Base-by-base conservation (phyloP, 1,139 yeast genomes). In the Blastobotrys indianensis region DNA sequence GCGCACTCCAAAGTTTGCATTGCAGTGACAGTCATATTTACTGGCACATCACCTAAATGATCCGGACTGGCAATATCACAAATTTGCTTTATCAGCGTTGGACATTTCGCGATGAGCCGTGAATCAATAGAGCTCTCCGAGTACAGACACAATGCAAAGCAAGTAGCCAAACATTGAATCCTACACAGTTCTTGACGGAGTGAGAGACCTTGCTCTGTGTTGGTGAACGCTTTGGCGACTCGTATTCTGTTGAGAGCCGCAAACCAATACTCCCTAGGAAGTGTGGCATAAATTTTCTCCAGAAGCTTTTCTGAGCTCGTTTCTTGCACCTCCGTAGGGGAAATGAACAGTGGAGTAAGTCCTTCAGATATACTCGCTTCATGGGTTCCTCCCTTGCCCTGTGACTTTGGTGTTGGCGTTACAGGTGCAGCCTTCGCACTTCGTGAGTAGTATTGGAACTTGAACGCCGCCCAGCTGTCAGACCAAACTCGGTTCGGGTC, bases 21-120 rank as follows among this genome's bases (percentile, higher is more conserved):
- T 0, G 92, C 86, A 44, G 81, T 75, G 40, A 75, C 67, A 45
- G 79, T 73, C 2, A 85, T 72, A 1, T 72, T 76, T 13, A 59
- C 60, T 2, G 63, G 60, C 4, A 86, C 74, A 2, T 2, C 37
- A 3, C 77, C 72, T 1, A 61, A 50, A 33, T 73, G 74, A 34
- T 78, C 77, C 13, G 84, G 76, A 35, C 83, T 80, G 16, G 86
- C 71, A 48, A 87, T 68, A 47, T 82, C 94, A 32, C 84, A 82
- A 50, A 87, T 66, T 52, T 82, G 81, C 47, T 79, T 79, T 58
- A 88, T 73, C 9, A 87, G 71, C 54, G 82, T 79, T 6, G 95
- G 94, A 55, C 85, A 90, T 2, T 80, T 71, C 52, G 84, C 88
- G 56, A 86, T 79, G 16, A 88, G 70, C 46, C 79, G 73, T 9